Conservation (phyloP, 1,284 basidiomycete genomes). For the Microbotryum scabiosae region DNA sequence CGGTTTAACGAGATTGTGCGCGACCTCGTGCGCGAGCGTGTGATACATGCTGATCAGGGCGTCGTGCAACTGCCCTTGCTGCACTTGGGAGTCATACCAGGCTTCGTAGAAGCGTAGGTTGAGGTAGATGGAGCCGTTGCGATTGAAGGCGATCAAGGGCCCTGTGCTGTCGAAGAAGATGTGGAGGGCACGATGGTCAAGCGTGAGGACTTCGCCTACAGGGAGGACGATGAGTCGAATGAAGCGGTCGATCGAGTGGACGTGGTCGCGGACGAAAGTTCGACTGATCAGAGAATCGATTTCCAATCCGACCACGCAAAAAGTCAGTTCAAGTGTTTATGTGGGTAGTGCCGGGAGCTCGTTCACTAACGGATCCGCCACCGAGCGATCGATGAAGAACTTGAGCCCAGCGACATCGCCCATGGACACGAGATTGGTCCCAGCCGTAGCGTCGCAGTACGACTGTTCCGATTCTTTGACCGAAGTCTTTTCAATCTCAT, state of each 20-base stretch:
- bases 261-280: constrained; percentile 35
- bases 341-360: constrained; percentile 5
- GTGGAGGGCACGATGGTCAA: constrained; percentile 58
- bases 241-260: constrained; percentile 37
- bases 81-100: constrained; percentile 64
- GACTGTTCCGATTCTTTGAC: constrained; percentile 40
- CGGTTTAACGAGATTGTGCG: constrained; percentile 37
- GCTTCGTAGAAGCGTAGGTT: constrained; percentile 50
- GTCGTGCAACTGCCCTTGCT: constrained; percentile 50
- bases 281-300: constrained; percentile 20
- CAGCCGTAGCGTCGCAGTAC: constrained; percentile 41
- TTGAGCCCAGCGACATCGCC: constrained; percentile 40
- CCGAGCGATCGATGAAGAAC: constrained; percentile 39
- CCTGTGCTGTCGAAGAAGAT: constrained; percentile 78
- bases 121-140: constrained; percentile 78
- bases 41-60: constrained; percentile 83
- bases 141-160: constrained; percentile 78
- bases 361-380: constrained; percentile 10
- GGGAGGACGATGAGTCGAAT: constrained; percentile 38
- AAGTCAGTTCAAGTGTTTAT: background rate
- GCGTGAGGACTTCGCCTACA: constrained; percentile 37
- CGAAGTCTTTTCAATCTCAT: constrained; percentile 36
- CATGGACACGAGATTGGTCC: constrained; percentile 39
- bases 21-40: constrained; percentile 69
- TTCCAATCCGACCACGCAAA: background rate